Base-by-base conservation (phyloP, 257 asterid genomes). In the Nicotiana knightiana region DNA sequence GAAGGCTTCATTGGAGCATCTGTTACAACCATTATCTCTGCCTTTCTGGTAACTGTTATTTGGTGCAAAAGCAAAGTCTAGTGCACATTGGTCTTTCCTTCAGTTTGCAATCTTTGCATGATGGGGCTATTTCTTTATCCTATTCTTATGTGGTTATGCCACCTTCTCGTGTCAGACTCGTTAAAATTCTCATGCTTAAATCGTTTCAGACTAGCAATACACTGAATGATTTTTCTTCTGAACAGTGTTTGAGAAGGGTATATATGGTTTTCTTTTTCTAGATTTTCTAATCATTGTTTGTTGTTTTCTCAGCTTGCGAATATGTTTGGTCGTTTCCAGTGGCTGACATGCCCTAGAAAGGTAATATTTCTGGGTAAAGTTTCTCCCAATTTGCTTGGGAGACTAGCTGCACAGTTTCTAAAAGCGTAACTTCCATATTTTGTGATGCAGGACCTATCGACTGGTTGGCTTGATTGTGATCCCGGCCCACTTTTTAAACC, bases 311-410 rank as follows among this genome's bases (percentile, higher is more conserved):
- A 96, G 99, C 90, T 96, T 87, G 98, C 99, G 76, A 90, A 94
- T 82, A 59, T 92, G 77, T 70, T 96, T 83, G 98, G 96, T 79
- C 97, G 83, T 32, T 93, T 89, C 84, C 97, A 87, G 88, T 96
- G 99, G 99, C 86, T 96, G 83, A 94, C 99, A 7, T 96, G 99
- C 78, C 99, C 98, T 33, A 94, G 99, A 84, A 94, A 90, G 98
- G 99, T 96, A 87, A 85, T 32, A 12, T 24, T 77, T 76, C 81
- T 61, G 81, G 61, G 46, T 78, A 83, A 82, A 64, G 46, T 15
- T 75, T 35, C 78, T 59, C 43, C 48, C 51, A 67, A 61, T 65
- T 64, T 37, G 71, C 57, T 48, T 24, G 24, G 81, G 35, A 61
- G 75, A 79, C 77, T 63, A 66, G 53, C 79, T 71, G 24, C 21